Evolutionary conservation across 345 rosid species (phyloP).

Genomic region (Abelmoschus esculentus): DNA sequence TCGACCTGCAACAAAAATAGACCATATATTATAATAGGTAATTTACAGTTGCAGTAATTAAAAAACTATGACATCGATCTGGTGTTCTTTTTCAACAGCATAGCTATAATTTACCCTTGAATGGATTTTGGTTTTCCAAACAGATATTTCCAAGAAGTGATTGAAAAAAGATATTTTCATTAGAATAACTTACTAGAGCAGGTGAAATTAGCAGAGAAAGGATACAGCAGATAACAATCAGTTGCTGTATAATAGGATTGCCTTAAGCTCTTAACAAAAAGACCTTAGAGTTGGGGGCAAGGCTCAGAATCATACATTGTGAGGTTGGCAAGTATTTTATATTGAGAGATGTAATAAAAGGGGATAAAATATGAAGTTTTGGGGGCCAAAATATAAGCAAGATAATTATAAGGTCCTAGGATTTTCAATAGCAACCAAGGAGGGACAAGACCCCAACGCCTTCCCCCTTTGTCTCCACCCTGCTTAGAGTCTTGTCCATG

Average conservation of each 20-base stretch:
- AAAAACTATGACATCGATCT: neutral
- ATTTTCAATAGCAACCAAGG: no score
- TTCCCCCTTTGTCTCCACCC: no score
- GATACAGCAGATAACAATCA: neutral
- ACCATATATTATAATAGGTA: neutral
- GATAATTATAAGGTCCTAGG: no score
- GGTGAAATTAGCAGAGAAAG: neutral
- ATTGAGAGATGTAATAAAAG: no score
- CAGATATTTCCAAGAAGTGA: neutral
- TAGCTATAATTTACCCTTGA: neutral
- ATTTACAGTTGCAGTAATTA: neutral
- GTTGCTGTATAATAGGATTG: neutral
- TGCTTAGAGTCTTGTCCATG: no score
- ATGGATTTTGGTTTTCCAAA: neutral
- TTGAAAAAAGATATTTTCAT: neutral
- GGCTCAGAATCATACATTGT: no score
- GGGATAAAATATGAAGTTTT: no score
- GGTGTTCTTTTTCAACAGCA: neutral
- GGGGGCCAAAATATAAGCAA: no score
- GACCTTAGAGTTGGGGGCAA: no score
- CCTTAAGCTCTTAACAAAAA: neutral
- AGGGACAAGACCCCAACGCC: no score
- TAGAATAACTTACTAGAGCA: neutral
- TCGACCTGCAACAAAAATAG: slow-evolving; percentile 48
- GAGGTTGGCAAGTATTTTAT: no score